Percentiles rank a stretch among this genome's conserved stretches.
phyloP scores from a whole-genome alignment of 176 grass and related monocot species.

The Carex pumila region DNA sequence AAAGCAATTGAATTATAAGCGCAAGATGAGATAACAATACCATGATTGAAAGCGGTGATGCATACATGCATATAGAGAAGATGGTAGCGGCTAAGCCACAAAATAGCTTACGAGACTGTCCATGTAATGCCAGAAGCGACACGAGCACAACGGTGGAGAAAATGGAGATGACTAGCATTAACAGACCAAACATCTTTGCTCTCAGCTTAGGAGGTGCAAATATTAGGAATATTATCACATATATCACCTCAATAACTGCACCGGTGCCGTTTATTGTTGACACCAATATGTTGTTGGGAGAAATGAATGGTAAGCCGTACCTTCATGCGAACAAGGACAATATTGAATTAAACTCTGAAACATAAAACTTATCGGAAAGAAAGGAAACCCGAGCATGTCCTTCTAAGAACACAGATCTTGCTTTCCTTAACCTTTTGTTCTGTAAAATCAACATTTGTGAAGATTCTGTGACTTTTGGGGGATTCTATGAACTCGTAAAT shows the following conservation, averaged over 20 bases:
- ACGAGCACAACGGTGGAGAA: slow-evolving; percentile 55
- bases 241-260: slow-evolving; percentile 59
- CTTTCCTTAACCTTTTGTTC: background rate
- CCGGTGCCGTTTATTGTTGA: slow-evolving; percentile 90
- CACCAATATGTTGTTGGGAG: slow-evolving; percentile 85
- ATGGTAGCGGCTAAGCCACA: slow-evolving; percentile 77
- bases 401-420: background rate
- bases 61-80: slow-evolving; percentile 99
- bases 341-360: slow-evolving; percentile 4
- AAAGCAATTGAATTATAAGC: background rate
- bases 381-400: background rate
- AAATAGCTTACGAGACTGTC: slow-evolving; percentile 66
- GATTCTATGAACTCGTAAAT: background rate
- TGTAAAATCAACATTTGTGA: background rate
- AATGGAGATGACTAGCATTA: slow-evolving; percentile 43
- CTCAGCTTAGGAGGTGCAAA: slow-evolving; percentile 43
- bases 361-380: slow-evolving; percentile 7
- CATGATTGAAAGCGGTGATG: slow-evolving; percentile 95
- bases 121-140: slow-evolving; percentile 68
- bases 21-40: slow-evolving; percentile 20
- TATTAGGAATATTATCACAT: slow-evolving; percentile 87
- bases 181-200: slow-evolving; percentile 45
- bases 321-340: slow-evolving; percentile 23
- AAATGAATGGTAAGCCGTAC: slow-evolving; percentile 87
- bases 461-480: background rate